A percentile compares a stretch with the other conserved stretches of the same genome.
Conservation (phyloP, 257 asterid species). For the Solanum sitiens region DNA sequence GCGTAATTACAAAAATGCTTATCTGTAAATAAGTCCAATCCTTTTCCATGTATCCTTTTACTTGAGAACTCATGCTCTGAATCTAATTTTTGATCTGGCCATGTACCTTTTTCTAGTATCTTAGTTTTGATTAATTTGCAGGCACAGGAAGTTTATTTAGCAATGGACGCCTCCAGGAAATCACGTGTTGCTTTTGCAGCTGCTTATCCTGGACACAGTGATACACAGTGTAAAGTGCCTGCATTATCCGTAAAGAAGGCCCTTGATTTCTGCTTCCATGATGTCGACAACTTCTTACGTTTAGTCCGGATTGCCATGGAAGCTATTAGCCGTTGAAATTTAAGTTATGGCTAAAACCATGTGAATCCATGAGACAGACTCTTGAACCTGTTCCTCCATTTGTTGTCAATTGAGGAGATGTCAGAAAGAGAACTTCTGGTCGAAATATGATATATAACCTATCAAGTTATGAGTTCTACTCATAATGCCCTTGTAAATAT, state of each 20-base stretch:
- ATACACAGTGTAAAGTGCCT: conserved; percentile 46
- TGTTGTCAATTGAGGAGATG: conserved; percentile 9
- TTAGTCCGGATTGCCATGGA: conserved; percentile 90
- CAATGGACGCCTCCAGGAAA: conserved; percentile 96
- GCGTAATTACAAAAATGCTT: background rate
- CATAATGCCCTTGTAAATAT: conserved; percentile 33
- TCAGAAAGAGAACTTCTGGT: background rate
- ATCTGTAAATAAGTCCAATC: background rate
- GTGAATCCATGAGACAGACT: conserved; percentile 4
- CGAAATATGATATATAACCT: conserved; percentile 2
- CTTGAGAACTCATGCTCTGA: background rate
- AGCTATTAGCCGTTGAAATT: conserved; percentile 44
- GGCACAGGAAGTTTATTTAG: conserved; percentile 77
- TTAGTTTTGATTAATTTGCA: conserved; percentile 15
- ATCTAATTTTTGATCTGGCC: background rate
- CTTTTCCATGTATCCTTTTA: background rate
- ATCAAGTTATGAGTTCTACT: conserved; percentile 15
- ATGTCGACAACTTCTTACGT: conserved; percentile 69
- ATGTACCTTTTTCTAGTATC: background rate
- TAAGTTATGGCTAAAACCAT: conserved; percentile 1
- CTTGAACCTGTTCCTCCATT: conserved; percentile 6
- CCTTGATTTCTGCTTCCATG: conserved; percentile 89
- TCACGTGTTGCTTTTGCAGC: conserved; percentile 65
- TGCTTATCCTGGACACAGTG: conserved; percentile 52
- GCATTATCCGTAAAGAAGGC: conserved; percentile 60